Base-by-base conservation (phyloP, 192 early-diverging fungal genomes). In the Linnemannia elongata region DNA sequence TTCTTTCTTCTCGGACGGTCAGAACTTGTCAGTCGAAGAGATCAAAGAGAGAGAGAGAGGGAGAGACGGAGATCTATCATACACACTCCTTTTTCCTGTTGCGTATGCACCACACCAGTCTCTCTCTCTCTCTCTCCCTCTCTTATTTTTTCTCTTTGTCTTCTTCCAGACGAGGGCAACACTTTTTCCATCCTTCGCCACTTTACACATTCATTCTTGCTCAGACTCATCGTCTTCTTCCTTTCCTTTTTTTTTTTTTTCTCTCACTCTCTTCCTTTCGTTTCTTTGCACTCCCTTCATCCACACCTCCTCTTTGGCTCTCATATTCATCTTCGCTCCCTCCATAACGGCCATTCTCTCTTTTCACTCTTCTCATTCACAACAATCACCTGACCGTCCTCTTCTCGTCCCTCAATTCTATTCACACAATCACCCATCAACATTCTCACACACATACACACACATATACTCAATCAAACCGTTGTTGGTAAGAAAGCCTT, bases 231-330 rank as follows among this genome's bases (percentile, higher is more conserved):
- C 38, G 27, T 66, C 41, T 45, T 57, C 45, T 42, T 44, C 41
- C 47, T 41, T 73, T 27, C 35, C 42, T 63, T n/a, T 13, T 54
- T 79, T n/a, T n/a, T n/a, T n/a, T n/a, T n/a, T n/a, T n/a, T n/a
- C 78, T 72, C 38, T 17, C 42, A 12, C 71, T 66, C 54, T 79
- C 47, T 30, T 30, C 6, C 17, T 63, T 18, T 42, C 68, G 12
- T 73, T 22, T 22, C 7, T 12, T 52, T n/a, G n/a, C 1, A 27
- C 52, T 24, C 20, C 27, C 42, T 41, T 44, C 69, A 54, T 44
- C 12, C 36, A 68, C 17, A 22, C 30, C 52, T n/a, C n/a, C n/a
- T n/a, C n/a, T 54, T n/a, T 75, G 47, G 10, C 3, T 27, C 76
- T 69, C 68, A 39, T 39, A 39, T 39, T 35, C 68, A 72, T 38